phyloP scores from a whole-genome alignment of 2,329 filamentous ascomycete species.

The Alternaria sp. region DNA sequence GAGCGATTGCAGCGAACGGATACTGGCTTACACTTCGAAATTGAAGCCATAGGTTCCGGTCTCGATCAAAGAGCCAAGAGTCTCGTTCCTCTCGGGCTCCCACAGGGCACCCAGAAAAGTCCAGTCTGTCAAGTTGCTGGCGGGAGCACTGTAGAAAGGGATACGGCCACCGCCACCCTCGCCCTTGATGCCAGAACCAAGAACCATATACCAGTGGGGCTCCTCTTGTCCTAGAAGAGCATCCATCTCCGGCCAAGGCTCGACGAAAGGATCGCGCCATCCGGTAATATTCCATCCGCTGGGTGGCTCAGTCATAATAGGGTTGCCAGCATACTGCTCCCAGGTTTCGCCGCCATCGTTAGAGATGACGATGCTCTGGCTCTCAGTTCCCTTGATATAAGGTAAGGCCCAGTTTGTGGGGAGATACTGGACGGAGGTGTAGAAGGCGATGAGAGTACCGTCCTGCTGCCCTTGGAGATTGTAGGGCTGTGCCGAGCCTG shows the following conservation, averaged over 20 bases:
- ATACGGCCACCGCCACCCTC: conserved; percentile 55
- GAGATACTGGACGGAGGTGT: conserved; percentile 55
- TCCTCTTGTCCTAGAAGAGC: conserved; percentile 49
- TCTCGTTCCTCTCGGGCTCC: conserved; percentile 52
- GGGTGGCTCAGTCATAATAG: conserved; percentile 52
- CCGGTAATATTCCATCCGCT: conserved; percentile 55
- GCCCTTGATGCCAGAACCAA: conserved; percentile 56
- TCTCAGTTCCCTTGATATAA: conserved; percentile 55
- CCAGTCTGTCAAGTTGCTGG: conserved; percentile 54
- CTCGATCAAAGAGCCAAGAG: conserved; percentile 50
- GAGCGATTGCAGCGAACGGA: background rate
- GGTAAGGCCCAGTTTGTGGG: conserved; percentile 55
- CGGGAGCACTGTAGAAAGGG: conserved; percentile 55
- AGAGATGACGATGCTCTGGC: conserved; percentile 54
- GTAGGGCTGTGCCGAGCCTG: conserved; percentile 58
- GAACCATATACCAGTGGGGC: conserved; percentile 55
- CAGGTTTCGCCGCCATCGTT: conserved; percentile 56
- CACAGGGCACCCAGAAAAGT: conserved; percentile 55
- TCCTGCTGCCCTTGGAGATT: conserved; percentile 55
- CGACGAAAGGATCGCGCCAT: conserved; percentile 42
- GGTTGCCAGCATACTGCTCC: conserved; percentile 55
- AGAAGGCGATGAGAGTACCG: conserved; percentile 55
- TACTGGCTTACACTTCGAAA: conserved; percentile 50
- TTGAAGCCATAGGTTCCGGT: conserved; percentile 57
- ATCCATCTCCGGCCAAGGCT: conserved; percentile 52